phyloP scores from a whole-genome alignment of 495 filamentous ascomycete genomes.

The Darksidea phi region DNA sequence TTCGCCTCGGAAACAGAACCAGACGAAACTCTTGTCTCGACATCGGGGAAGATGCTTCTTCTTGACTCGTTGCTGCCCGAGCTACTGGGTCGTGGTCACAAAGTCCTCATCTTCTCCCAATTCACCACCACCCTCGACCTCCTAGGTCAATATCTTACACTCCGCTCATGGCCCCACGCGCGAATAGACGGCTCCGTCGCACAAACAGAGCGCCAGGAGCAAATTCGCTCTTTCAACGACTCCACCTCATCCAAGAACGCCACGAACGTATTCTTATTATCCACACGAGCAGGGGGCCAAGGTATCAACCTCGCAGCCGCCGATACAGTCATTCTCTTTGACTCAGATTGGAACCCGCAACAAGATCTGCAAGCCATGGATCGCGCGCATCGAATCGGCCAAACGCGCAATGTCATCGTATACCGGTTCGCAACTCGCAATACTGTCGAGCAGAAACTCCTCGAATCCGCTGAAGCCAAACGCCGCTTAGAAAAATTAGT shows the following conservation, averaged over 20 bases:
- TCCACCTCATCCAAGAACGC: conserved; percentile 46
- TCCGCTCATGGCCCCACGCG: conserved; percentile 76
- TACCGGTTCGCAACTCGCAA: conserved; percentile 91
- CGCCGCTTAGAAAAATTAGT: conserved; percentile 92
- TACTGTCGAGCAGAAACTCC: conserved; percentile 85
- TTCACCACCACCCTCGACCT: conserved; percentile 94
- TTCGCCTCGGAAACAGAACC: conserved; percentile 46
- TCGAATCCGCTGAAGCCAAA: conserved; percentile 88
- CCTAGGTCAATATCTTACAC: conserved; percentile 75
- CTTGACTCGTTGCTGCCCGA: conserved; percentile 80
- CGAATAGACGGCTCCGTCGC: conserved; percentile 90
- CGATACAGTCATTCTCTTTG: conserved; percentile 73
- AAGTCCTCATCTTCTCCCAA: conserved; percentile 93
- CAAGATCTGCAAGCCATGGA: conserved; percentile 96
- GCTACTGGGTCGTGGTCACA: conserved; percentile 74
- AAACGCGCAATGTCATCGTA: conserved; percentile 88
- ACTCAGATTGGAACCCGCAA: conserved; percentile 96
- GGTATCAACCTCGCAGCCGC: conserved; percentile 83
- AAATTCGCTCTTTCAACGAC: conserved; percentile 84
- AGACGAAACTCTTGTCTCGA: conserved; percentile 77
- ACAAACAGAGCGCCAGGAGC: conserved; percentile 72
- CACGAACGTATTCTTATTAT: conserved; percentile 79
- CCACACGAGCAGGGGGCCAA: conserved; percentile 87
- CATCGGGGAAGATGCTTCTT: conserved; percentile 92
- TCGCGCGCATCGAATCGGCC: conserved; percentile 90